These are phyloP conservation scores for Aspergillus sp. DNA, from an alignment of 2,329 filamentous ascomycete genomes.

Conservation along the genomic window DNA sequence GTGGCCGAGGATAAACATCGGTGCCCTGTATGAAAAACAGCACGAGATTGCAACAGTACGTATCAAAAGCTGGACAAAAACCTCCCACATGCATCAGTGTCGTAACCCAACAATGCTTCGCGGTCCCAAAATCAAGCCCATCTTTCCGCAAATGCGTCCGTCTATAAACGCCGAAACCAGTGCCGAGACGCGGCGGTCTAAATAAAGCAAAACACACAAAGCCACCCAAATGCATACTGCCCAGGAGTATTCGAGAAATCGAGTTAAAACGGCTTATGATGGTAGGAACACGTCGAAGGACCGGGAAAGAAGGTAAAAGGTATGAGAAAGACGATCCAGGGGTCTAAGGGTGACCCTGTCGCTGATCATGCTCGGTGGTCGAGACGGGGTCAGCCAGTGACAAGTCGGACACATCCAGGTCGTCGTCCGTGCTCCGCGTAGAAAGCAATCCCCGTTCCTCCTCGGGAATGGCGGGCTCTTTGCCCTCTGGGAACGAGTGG, in stretches of 20 bases:
- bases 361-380: constrained; percentile 4
- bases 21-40: no score
- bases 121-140: constrained; percentile 8
- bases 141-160: constrained; percentile 4
- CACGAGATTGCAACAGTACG: no score
- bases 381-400: constrained; percentile 16
- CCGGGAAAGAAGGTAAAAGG: not conserved
- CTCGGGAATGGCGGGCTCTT: constrained; percentile 17
- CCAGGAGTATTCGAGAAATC: no score
- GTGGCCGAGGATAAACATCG: no score
- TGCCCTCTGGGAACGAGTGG: constrained; percentile 11
- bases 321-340: not conserved
- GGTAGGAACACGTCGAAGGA: no score
- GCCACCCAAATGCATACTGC: no score
- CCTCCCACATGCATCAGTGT: constrained; percentile 30
- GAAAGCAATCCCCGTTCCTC: constrained; percentile 30
- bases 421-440: constrained; percentile 24
- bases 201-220: constrained; percentile 4
- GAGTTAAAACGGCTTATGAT: no score
- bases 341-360: not conserved
- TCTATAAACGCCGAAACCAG: constrained; percentile 6
- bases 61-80: constrained; percentile 14
- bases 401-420: constrained; percentile 22
- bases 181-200: not conserved
- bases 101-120: constrained; percentile 21